Evolutionary conservation across 1,139 yeast genomes (phyloP).

Genomic region (Suhomyces wounanorum): DNA sequence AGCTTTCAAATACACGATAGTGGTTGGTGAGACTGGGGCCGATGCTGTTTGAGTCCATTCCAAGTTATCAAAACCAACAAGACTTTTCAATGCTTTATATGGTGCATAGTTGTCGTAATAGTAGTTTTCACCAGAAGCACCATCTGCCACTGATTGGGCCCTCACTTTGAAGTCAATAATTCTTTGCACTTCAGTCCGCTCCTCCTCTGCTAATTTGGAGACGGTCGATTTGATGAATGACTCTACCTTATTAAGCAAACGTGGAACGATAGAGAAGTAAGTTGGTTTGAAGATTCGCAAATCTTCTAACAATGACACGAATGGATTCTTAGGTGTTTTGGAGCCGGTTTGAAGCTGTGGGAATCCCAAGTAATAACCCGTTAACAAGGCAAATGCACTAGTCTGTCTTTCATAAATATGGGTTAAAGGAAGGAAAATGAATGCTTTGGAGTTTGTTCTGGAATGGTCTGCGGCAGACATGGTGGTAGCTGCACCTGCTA

Average conservation of each 20-base stretch:
- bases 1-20: constrained; percentile 22
- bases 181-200: constrained; percentile 9
- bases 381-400: constrained; percentile 28
- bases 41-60: constrained; percentile 25
- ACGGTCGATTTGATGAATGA: constrained; percentile 17
- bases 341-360: constrained; percentile 32
- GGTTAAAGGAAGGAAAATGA: constrained; percentile 40
- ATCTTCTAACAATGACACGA: constrained; percentile 27
- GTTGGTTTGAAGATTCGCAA: constrained; percentile 33
- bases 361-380: constrained; percentile 46
- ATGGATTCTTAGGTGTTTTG: constrained; percentile 16
- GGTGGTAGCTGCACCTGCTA: constrained; percentile 28
- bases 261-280: constrained; percentile 40
- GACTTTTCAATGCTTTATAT: constrained; percentile 14
- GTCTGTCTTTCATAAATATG: constrained; percentile 45
- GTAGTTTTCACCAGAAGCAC: constrained; percentile 13
- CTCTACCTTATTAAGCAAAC: constrained; percentile 42
- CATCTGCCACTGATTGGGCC: constrained; percentile 16
- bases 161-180: constrained; percentile 17
- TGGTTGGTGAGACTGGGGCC: constrained; percentile 23
- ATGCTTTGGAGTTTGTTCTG: constrained; percentile 17
- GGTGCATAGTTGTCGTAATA: constrained; percentile 15
- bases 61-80: constrained; percentile 23
- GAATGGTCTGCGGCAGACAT: constrained; percentile 18
- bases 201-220: constrained; percentile 5